These are phyloP conservation scores for Alternaria sp. DNA, from an alignment of 2,329 filamentous ascomycete species.

Conservation along the genomic window DNA sequence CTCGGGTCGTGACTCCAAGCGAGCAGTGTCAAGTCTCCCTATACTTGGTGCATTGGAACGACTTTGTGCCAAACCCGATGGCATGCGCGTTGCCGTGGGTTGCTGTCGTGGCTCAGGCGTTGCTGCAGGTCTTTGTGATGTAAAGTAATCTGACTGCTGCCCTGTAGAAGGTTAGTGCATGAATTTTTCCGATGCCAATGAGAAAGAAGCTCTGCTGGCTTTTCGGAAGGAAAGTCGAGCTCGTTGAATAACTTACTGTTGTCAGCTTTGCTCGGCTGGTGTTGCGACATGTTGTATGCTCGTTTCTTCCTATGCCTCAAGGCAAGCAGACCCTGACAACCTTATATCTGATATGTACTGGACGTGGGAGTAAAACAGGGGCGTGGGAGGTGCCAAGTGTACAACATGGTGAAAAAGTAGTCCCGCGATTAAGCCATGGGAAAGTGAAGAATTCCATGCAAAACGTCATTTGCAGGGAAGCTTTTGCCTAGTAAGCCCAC, in stretches of 20 bases:
- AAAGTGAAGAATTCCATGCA: slow-evolving; percentile 31
- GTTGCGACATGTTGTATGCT: slow-evolving; percentile 15
- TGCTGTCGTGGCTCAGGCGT: slow-evolving; percentile 10
- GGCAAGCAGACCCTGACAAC: not conserved
- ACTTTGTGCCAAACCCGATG: slow-evolving; percentile 15
- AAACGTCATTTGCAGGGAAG: slow-evolving; percentile 27
- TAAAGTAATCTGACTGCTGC: not conserved
- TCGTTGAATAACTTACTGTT: slow-evolving; percentile 3
- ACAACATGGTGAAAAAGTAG: slow-evolving; percentile 1
- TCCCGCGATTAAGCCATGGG: slow-evolving; percentile 13
- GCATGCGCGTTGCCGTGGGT: slow-evolving; percentile 11
- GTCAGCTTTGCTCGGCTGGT: slow-evolving; percentile 3
- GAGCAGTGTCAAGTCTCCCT: slow-evolving; percentile 21
- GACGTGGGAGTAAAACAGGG: not conserved
- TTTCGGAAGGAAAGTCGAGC: no score
- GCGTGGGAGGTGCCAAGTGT: not conserved
- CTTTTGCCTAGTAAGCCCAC: slow-evolving; percentile 16
- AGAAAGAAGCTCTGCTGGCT: not conserved
- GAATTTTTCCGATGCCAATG: not conserved
- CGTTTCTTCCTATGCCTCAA: not conserved
- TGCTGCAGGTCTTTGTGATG: slow-evolving; percentile 3
- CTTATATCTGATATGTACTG: not conserved
- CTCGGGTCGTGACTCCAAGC: slow-evolving; percentile 9
- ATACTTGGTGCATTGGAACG: slow-evolving; percentile 22
- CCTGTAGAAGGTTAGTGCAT: not conserved